A percentile compares a stretch with the other conserved stretches of the same genome.
phyloP scores from a whole-genome alignment of 1,284 basidiomycete genomes.

The Blastosporella zonata region DNA sequence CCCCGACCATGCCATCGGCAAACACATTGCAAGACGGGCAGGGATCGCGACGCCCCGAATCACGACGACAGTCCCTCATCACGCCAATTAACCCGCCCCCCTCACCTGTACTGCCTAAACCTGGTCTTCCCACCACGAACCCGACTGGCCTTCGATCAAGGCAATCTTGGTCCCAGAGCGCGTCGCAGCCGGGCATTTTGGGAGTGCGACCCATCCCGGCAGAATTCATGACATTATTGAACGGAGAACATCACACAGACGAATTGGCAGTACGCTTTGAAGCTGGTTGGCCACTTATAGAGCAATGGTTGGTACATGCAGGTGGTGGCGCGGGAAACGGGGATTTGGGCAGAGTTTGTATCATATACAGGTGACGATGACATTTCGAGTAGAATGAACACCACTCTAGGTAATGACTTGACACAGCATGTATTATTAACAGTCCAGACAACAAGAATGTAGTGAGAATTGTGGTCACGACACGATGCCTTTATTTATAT shows the following conservation, averaged over 20 bases:
- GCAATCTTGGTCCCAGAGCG: slow-evolving; percentile 40
- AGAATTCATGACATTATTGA: slow-evolving; percentile 63
- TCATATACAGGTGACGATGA: slow-evolving; percentile 39
- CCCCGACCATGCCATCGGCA: slow-evolving; percentile 4
- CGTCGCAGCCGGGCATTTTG: slow-evolving; percentile 22
- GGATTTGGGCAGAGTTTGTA: slow-evolving; percentile 42
- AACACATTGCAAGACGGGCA: slow-evolving; percentile 10
- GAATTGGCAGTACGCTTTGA: slow-evolving; percentile 84
- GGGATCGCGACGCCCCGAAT: slow-evolving; percentile 27
- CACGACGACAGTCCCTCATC: slow-evolving; percentile 39
- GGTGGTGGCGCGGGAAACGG: slow-evolving; percentile 51
- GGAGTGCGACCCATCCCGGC: slow-evolving; percentile 40
- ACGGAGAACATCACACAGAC: slow-evolving; percentile 90
- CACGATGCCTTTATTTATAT: slow-evolving; percentile 40
- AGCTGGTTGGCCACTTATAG: slow-evolving; percentile 80
- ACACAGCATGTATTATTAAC: background rate
- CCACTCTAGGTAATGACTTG: background rate
- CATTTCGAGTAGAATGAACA: background rate
- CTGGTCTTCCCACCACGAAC: slow-evolving; percentile 17
- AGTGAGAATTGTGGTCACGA: background rate
- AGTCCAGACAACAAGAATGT: background rate
- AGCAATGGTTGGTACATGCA: slow-evolving; percentile 67
- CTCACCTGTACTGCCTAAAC: slow-evolving; percentile 36
- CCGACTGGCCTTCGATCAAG: slow-evolving; percentile 42
- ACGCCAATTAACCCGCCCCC: slow-evolving; percentile 34